Conservation (phyloP, 495 filamentous ascomycete genomes). For the Neurospora sp. region DNA sequence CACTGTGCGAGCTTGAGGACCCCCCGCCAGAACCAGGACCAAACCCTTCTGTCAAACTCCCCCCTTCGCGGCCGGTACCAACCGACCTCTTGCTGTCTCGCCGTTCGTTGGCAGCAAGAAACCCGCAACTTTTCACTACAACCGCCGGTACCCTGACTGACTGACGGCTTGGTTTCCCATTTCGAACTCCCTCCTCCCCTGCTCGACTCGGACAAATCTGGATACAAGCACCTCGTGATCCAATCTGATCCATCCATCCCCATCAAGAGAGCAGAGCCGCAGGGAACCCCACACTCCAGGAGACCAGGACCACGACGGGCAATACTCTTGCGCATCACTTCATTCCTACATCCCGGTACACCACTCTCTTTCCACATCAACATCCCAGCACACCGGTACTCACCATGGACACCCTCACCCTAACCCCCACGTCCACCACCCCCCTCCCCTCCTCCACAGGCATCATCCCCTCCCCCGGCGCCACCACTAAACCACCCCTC, state of each 20-base stretch:
- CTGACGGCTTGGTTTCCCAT: not conserved
- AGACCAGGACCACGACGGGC: not conserved
- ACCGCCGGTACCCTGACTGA: too few relatives aligned
- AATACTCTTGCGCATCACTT: not conserved
- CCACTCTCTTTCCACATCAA: not conserved
- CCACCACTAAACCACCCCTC: slow-evolving; percentile 35
- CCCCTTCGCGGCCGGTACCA: not conserved
- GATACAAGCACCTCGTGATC: not conserved
- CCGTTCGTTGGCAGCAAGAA: not conserved
- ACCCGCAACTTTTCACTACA: too few relatives aligned
- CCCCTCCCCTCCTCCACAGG: not conserved
- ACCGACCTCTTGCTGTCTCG: not conserved
- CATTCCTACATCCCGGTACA: not conserved
- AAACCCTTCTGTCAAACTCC: not conserved
- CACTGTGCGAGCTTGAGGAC: not conserved
- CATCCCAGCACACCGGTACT: not conserved
- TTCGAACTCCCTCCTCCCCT: not conserved
- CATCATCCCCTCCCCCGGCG: slow-evolving; percentile 7
- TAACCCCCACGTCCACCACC: not conserved
- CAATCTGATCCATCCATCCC: not conserved
- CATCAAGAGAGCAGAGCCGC: not conserved
- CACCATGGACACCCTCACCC: too few relatives aligned
- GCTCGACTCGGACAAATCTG: not conserved
- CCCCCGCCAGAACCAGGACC: not conserved
- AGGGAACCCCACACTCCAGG: not conserved